These are phyloP conservation scores for Tirmania nivea DNA, from an alignment of 495 filamentous ascomycete species.

Conservation along the genomic window DNA sequence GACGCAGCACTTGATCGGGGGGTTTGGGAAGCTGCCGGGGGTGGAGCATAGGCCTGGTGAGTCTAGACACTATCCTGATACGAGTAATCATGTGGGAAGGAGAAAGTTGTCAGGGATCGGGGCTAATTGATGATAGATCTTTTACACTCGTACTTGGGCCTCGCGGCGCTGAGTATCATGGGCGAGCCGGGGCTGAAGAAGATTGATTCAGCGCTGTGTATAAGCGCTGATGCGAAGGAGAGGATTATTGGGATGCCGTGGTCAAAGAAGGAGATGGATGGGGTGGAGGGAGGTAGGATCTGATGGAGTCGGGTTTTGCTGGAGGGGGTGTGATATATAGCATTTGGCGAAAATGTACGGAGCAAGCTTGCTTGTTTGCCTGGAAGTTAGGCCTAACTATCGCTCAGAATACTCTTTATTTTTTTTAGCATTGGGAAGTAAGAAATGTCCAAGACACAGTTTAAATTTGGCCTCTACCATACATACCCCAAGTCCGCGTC, in stretches of 20 bases:
- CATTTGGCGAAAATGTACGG: too few relatives aligned
- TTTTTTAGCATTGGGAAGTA: too few relatives aligned
- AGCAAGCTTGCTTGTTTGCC: too few relatives aligned
- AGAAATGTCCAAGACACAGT: too few relatives aligned
- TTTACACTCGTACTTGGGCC: slow-evolving; percentile 73
- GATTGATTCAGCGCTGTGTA: slow-evolving; percentile 49
- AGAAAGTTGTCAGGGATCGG: neutral
- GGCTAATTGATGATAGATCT: slow-evolving; percentile 32
- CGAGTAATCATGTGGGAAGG: neutral
- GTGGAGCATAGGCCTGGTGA: slow-evolving; percentile 43
- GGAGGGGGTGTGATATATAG: too few relatives aligned
- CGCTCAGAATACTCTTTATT: too few relatives aligned
- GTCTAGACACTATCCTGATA: slow-evolving; percentile 3
- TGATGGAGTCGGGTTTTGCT: too few relatives aligned
- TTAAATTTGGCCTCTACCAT: too few relatives aligned
- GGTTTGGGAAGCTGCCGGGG: slow-evolving; percentile 62
- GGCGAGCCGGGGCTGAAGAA: slow-evolving; percentile 35
- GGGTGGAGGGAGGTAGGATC: too few relatives aligned
- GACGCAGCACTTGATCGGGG: slow-evolving; percentile 79
- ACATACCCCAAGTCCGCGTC: too few relatives aligned
- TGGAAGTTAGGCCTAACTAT: too few relatives aligned
- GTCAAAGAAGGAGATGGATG: neutral
- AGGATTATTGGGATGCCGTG: slow-evolving; percentile 22
- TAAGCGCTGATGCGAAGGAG: slow-evolving; percentile 30
- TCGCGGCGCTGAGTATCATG: slow-evolving; percentile 52